Evolutionary conservation across 345 rosid species (phyloP).

Genomic region (Eucalyptus leucophloia): DNA sequence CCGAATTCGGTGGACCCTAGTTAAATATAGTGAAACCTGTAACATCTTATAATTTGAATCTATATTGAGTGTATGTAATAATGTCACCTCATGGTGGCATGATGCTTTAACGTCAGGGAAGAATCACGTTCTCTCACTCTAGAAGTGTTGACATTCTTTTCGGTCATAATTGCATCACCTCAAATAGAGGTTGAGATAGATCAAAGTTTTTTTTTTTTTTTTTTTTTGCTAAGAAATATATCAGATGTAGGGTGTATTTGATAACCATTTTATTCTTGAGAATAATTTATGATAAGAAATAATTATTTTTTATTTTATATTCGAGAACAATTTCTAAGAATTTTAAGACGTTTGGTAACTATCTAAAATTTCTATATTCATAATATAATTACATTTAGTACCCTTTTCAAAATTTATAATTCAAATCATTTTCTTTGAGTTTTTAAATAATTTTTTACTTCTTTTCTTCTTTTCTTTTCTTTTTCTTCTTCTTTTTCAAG

Average conservation of each 20-base stretch:
- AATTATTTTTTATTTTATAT: no score
- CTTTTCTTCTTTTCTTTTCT: no score
- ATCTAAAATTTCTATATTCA: no score
- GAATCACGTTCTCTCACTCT: background rate
- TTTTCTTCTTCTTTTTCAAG: no score
- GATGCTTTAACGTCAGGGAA: background rate
- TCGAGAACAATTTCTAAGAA: fast-evolving
- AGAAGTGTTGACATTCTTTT: background rate
- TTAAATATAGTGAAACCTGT: background rate
- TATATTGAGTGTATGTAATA: background rate
- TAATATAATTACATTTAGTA: fast-evolving
- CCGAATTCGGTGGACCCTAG: background rate
- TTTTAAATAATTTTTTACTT: no score
- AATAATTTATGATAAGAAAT: no score
- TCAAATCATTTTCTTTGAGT: no score
- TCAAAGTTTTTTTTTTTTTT: background rate
- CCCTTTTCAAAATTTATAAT: no score
- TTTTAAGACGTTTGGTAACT: fast-evolving
- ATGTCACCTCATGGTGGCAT: background rate
- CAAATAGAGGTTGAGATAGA: background rate
- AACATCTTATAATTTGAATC: background rate
- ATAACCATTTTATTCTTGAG: no score
- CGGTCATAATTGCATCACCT: background rate
- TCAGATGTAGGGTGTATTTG: no score
- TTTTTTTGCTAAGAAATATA: background rate